These are phyloP conservation scores for Calonectria hawksworthii DNA, from an alignment of 2,329 filamentous ascomycete species.

Conservation along the genomic window DNA sequence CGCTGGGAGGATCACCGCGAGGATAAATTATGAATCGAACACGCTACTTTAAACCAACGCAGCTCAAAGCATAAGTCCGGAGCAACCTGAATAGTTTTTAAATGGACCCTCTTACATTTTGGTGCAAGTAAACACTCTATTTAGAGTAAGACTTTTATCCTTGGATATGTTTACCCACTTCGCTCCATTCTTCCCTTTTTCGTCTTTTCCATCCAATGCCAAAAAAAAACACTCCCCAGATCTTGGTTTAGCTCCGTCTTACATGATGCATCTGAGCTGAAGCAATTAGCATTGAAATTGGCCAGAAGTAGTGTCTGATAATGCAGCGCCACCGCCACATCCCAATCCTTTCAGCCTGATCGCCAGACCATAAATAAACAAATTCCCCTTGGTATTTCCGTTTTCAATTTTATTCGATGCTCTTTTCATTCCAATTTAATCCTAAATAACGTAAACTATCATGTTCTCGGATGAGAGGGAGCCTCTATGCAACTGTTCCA, in stretches of 20 bases:
- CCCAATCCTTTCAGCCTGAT: neutral
- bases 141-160: too few relatives aligned
- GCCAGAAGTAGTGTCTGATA: neutral
- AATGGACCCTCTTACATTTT: neutral
- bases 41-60: neutral
- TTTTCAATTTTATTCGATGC: neutral
- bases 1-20: neutral
- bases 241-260: neutral
- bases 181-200: too few relatives aligned
- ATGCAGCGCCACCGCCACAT: neutral
- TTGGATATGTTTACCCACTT: too few relatives aligned
- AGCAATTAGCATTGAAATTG: neutral
- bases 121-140: too few relatives aligned
- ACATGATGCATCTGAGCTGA: neutral
- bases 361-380: neutral
- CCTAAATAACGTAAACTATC: neutral
- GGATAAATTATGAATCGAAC: neutral
- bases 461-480: neutral
- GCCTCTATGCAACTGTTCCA: neutral
- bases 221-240: neutral
- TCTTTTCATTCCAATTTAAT: neutral
- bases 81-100: neutral
- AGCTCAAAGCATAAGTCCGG: neutral
- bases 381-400: neutral
- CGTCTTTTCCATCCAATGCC: too few relatives aligned